Evolutionary conservation across 345 rosid genomes (phyloP), one percentile per base, ranked within the genome.

Genomic region (Gossypium mustelinum): DNA sequence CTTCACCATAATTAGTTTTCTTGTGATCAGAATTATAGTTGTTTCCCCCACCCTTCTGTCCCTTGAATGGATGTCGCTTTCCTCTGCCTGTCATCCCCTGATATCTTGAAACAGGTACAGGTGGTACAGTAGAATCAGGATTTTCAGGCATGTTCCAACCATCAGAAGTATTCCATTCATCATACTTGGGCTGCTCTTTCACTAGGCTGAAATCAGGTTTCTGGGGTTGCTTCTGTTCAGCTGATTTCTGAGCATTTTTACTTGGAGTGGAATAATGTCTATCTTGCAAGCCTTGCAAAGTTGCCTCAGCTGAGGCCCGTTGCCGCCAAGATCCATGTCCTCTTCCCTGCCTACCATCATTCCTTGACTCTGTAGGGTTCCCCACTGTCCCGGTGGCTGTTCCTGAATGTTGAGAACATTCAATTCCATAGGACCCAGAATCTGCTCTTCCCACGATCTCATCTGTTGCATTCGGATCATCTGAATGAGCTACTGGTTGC

Each of bases 271-370:
- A 81, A 78, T 71, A 39, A 68, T 76, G 78, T 47, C 79, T 85
- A 51, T 83, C 85, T 11, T 74, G 83, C 74, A 67, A 75, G 52
- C 80, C 77, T 75, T 85, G 85, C 44, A 52, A 24, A 69, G 75
- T 75, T 68, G 89, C 74, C 52, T 85, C 95, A 22, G 80, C 72
- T 12, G 89, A 74, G 72, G 85, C 81, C 3, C 90, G 85, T 76
- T 90, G 97, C 76, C 83, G 92, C 96, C 94, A 85, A 24, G 94
- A 75, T 76, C 92, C 91, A 58, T 82, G 87, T 70, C 76, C 87
- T 87, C 82, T 90, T 74, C 88, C 94, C 55, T 82, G 80, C 79
- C 84, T 92, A 57, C 82, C 81, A 66, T 87, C 87, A 79, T 76
- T 84, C 82, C 79, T 82, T 13, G 86, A 77, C 71, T 90, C 91